Base-by-base conservation (phyloP, 73 alveolate genomes). In the Paramecium pentaurelia region DNA sequence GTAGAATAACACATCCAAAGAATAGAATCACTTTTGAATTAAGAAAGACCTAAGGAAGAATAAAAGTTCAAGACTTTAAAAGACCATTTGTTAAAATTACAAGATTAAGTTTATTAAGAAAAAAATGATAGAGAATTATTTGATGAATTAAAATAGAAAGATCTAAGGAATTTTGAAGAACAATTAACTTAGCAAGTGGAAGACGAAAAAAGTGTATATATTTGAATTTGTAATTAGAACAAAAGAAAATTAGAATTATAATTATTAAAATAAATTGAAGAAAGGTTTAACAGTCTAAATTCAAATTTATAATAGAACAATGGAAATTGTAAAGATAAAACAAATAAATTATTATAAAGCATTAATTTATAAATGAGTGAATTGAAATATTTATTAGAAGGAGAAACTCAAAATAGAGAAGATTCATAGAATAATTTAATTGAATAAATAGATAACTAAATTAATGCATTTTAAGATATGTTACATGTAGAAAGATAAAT, bases 181-280 rank as follows among this genome's bases (percentile, higher is more conserved):
- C 3, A 36, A 16, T 73, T 73, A 38, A 37, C 87, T 11, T 10
- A 37, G 22, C 40, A 73, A 73, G 58, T 73, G 9, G 87, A 73
- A 73, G 91, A 80, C 6, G 91, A 80, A 64, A 80, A 80, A 47
- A 80, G 58, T 47, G 88, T 75, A 75, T 37, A 16, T 36, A 16
- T 30, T 38, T 75, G 38, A 25, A 38, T 75, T 38, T 75, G 16
- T 16, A 54, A 54, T 75, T 71, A 75, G 88, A 80, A 80, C 16
- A 80, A 80, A 80, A 80, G 73, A 80, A 80, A 47, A 47, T 60
- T 80, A 25, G 91, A 80, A 49, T 45, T 80, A 22, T 80, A 80
- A 27, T 36, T 80, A 20, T 36, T 80, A 42, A 80, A 42, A 80
- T 44, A 80, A 42, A 80, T 80, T 20, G 91, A 80, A 49, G 91